Evolutionary conservation across 805 yeast genomes (phyloP), one percentile per base, ranked within the genome.

Genomic region (Spathaspora girioi): DNA sequence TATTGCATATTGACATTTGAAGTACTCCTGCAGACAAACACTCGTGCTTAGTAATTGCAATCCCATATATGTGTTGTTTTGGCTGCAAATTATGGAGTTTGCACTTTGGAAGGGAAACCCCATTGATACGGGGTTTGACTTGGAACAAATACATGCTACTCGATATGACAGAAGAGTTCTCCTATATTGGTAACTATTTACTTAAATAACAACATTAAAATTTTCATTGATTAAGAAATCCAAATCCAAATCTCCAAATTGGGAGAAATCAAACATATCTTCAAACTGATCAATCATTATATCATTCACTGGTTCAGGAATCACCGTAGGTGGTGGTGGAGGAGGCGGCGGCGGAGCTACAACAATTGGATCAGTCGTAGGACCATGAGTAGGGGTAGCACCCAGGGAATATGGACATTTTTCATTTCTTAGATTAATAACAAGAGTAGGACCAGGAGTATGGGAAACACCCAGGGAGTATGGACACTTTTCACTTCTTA

Each of bases 171-270:
- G 14, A 5, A 5, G 32, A 5, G 9, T 12, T 29, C 32, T 29
- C 32, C n/a, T n/a, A n/a, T n/a, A n/a, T n/a, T 29, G 3, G 17
- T n/a, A 35, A 35, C 15, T 35, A 35, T 35, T 11, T 31, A 11
- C n/a, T 14, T 35, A 35, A 14, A 35, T n/a, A 35, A 35, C 40
- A n/a, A 11, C 40, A n/a, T 14, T 35, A 40, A 66, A 51, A 17
- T 49, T 55, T 41, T 65, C 69, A 49, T 64, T 68, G 38, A 59
- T 61, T 48, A 69, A 56, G 49, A 68, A 60, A 49, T 70, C 73
- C 43, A 68, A 62, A 50, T 67, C 66, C 52, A 68, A 64, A 20
- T 68, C 58, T 40, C 20, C 41, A 41, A 49, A 50, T 44, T 50
- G 54, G 31, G 45, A 42, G 11, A 42, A 42, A 23, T 42, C 47